Evolutionary conservation across 2,329 filamentous ascomycete species (phyloP).

Genomic region (Bipolaris cookei): DNA sequence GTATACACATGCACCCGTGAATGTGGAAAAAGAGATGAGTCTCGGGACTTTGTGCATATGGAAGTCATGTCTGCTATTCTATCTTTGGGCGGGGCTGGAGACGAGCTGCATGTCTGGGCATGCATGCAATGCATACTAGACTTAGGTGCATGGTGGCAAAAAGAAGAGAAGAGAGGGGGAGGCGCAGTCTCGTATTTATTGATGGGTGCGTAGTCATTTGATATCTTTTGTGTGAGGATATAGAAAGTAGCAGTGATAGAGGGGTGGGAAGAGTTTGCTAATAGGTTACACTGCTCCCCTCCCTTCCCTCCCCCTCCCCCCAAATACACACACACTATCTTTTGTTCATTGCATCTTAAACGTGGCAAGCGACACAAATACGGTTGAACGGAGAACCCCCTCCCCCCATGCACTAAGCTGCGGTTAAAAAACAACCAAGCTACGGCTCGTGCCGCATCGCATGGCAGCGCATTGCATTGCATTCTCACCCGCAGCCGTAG

Average conservation of each 20-base stretch:
- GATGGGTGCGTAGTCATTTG: neutral
- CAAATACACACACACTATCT: neutral
- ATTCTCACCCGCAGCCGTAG: slow-evolving; percentile 5
- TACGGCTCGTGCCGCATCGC: slow-evolving; percentile 18
- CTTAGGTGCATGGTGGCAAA: neutral
- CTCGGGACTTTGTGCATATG: slow-evolving; percentile 11
- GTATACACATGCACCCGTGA: neutral
- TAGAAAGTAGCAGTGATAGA: too few species aligned
- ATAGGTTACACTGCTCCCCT: neutral
- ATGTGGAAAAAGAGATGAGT: slow-evolving; percentile 7
- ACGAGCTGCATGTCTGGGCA: neutral
- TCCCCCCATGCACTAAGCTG: neutral
- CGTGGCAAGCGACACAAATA: neutral
- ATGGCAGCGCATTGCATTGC: slow-evolving; percentile 8
- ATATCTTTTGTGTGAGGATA: neutral
- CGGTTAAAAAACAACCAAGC: slow-evolving; percentile 1
- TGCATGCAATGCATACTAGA: neutral
- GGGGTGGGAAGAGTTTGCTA: too few species aligned
- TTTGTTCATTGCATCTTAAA: neutral
- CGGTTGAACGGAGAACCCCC: neutral
- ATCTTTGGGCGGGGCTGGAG: slow-evolving; percentile 4
- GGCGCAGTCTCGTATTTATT: neutral
- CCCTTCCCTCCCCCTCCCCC: too few species aligned
- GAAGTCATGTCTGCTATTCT: slow-evolving; percentile 10
- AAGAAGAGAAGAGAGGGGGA: neutral